These are phyloP conservation scores for Leccinum griseonigrum DNA, from an alignment of 1,284 basidiomycete genomes.

Conservation along the genomic window DNA sequence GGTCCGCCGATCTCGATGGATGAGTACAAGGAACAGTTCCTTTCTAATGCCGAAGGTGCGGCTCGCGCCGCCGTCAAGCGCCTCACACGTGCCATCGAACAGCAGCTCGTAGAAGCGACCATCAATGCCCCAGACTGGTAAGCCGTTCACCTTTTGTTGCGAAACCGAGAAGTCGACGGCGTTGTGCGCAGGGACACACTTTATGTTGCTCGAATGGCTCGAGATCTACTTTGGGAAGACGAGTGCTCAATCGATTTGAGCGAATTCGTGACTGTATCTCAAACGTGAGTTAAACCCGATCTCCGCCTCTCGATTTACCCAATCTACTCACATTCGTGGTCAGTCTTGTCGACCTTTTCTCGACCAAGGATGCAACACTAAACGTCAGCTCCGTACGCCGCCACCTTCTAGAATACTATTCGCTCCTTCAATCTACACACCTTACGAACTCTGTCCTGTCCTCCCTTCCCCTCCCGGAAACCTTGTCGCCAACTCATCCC, in stretches of 20 bases:
- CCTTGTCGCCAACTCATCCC: slow-evolving; percentile 73
- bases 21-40: slow-evolving; percentile 75
- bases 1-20: slow-evolving; percentile 78
- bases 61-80: slow-evolving; percentile 83
- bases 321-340: slow-evolving; percentile 27
- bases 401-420: slow-evolving; percentile 82
- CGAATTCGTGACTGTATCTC: slow-evolving; percentile 81
- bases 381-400: slow-evolving; percentile 62
- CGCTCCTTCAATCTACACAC: slow-evolving; percentile 77
- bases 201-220: slow-evolving; percentile 83
- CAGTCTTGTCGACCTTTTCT: slow-evolving; percentile 84
- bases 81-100: slow-evolving; percentile 74
- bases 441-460: slow-evolving; percentile 83
- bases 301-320: slow-evolving; percentile 18
- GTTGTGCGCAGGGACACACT: slow-evolving; percentile 69
- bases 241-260: slow-evolving; percentile 72
- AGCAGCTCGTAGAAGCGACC: slow-evolving; percentile 70
- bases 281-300: slow-evolving; percentile 61
- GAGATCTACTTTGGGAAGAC: slow-evolving; percentile 85
- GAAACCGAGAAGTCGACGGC: slow-evolving; percentile 14
- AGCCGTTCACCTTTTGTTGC: slow-evolving; percentile 10
- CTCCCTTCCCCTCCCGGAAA: slow-evolving; percentile 73
- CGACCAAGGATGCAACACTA: slow-evolving; percentile 59
- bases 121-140: slow-evolving; percentile 95
- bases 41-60: slow-evolving; percentile 63